Base-by-base conservation (phyloP, 352 stramenopile species). In the Peronospora destructor region DNA sequence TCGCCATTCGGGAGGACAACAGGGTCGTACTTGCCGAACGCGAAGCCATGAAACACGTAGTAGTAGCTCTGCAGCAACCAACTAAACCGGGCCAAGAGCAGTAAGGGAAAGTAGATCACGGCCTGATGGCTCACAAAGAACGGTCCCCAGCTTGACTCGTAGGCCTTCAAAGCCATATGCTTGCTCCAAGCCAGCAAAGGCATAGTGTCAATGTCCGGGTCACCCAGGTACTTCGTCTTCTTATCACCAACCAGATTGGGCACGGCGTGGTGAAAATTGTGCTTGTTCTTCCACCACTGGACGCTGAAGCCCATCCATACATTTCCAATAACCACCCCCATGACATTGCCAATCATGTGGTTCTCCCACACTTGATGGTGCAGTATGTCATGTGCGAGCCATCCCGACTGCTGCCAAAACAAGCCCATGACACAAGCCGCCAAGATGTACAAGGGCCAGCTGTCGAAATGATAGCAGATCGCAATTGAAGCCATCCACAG, bases 191-290 rank as follows among this genome's bases (percentile, higher is more conserved):
- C 95, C 12, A 99, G 71, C 34, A 99, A 63, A 40, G 96, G 96
- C 93, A 98, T 98, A 0, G 95, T 99, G 76, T 99, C 95, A 59
- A 99, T 98, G 56, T 99, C 96, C 10, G 96, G 95, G 73, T 99
- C 96, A 36, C 93, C 96, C 17, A 80, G 57, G 45, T 80, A 85
- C 28, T 75, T 68, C 29, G 91, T 76, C 17, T 87, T 84, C 13
- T 66, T 69, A 52, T 87, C 87, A 37, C 88, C 94, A 67, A 98
- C 88, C 33, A 98, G 71, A 72, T 99, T 99, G 21, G 96, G 94
- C 33, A 98, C 94, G 14, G 95, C 93, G 70, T 99, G 95, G 76
- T 99, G 96, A 42, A 94, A 96, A 69, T 98, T 99, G 83, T 99
- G 96, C 78, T 98, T 97, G 77, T 97, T 98, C 66, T 98, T 98